Conservation (phyloP, 1,139 yeast genomes). For the Protomyces inouyei region DNA sequence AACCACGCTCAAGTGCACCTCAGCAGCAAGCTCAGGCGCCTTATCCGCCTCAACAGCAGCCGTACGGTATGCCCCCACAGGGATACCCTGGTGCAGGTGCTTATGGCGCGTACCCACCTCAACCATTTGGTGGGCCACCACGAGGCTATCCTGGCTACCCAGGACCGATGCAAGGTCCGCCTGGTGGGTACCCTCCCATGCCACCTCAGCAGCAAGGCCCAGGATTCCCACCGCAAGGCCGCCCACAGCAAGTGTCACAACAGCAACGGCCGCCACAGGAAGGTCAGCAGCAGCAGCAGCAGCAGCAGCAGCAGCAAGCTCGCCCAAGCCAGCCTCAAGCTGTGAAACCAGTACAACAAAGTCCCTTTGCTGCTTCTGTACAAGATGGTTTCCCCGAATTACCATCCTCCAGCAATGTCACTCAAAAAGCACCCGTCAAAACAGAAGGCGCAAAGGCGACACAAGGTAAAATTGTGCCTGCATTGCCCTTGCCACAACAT, state of each 20-base stretch:
- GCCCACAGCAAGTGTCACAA: slow-evolving; percentile 34
- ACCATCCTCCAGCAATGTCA: slow-evolving; percentile 30
- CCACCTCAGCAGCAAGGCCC: slow-evolving; percentile 36
- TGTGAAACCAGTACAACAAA: slow-evolving; percentile 31
- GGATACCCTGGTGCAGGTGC: slow-evolving; percentile 18
- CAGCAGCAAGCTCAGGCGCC: slow-evolving; percentile 12
- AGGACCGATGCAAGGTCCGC: slow-evolving; percentile 8
- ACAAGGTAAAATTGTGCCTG: slow-evolving; percentile 25
- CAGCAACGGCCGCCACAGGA: slow-evolving; percentile 31
- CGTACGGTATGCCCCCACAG: slow-evolving; percentile 6
- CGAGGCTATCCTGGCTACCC: slow-evolving; percentile 31
- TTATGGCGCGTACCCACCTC: slow-evolving; percentile 20
- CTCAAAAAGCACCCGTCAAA: slow-evolving; percentile 33
- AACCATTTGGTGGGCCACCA: slow-evolving; percentile 26
- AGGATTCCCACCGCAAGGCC: slow-evolving; percentile 7
- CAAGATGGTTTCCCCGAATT: slow-evolving; percentile 36
- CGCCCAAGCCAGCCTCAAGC: slow-evolving; percentile 45
- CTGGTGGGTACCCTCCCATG: slow-evolving; percentile 32
- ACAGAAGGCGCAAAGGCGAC: slow-evolving; percentile 24
- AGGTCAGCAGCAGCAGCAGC: slow-evolving; percentile 38
- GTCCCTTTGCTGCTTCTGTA: slow-evolving; percentile 42
- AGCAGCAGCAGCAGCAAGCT: slow-evolving; percentile 39
- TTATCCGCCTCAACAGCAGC: slow-evolving; percentile 11
- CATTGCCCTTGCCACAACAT: slow-evolving; percentile 32
- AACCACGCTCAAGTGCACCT: slow-evolving; percentile 3